Percentiles rank a stretch among this genome's conserved stretches.
phyloP scores from a whole-genome alignment of 768 basidiomycete species.

The Mycena alexandri region DNA sequence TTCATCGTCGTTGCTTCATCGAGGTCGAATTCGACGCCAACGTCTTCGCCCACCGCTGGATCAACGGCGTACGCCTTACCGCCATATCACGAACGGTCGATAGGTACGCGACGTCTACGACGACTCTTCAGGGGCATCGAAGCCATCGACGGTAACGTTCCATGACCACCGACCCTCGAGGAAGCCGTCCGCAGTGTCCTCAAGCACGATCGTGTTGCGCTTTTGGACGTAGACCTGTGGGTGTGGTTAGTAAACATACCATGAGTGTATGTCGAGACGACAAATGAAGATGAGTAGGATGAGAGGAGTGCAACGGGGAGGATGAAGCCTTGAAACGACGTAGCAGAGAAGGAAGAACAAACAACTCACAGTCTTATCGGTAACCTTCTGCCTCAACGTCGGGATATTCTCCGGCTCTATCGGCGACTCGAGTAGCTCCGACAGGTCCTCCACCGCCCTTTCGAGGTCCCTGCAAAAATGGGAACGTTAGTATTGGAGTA shows the following conservation, averaged over 20 bases:
- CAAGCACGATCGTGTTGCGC: conserved; percentile 93
- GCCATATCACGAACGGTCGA: not conserved
- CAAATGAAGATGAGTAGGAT: not conserved
- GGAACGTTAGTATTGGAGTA: not conserved
- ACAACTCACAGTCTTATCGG: conserved; percentile 88
- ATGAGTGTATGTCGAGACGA: too few species aligned
- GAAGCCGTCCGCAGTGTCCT: conserved; percentile 94
- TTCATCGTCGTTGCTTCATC: not conserved
- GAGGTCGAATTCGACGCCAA: too few species aligned
- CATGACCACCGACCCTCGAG: conserved; percentile 88
- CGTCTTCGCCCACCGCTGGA: too few species aligned
- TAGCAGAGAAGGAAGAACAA: conserved; percentile 4
- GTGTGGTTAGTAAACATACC: not conserved
- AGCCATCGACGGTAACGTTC: conserved; percentile 80
- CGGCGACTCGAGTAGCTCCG: conserved; percentile 92
- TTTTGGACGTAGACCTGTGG: conserved; percentile 92
- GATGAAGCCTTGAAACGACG: too few species aligned
- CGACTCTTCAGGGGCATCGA: conserved; percentile 59
- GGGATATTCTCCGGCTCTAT: conserved; percentile 89
- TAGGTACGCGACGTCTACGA: not conserved
- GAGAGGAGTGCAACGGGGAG: not conserved
- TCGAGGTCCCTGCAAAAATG: conserved; percentile 80
- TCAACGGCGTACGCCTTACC: too few species aligned
- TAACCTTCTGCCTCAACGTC: conserved; percentile 88
- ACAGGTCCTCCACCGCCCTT: conserved; percentile 93